Percentiles rank a stretch among this genome's conserved stretches.
Conservation (phyloP, 208 protist species). For the Trypanosoma cruzi region DNA sequence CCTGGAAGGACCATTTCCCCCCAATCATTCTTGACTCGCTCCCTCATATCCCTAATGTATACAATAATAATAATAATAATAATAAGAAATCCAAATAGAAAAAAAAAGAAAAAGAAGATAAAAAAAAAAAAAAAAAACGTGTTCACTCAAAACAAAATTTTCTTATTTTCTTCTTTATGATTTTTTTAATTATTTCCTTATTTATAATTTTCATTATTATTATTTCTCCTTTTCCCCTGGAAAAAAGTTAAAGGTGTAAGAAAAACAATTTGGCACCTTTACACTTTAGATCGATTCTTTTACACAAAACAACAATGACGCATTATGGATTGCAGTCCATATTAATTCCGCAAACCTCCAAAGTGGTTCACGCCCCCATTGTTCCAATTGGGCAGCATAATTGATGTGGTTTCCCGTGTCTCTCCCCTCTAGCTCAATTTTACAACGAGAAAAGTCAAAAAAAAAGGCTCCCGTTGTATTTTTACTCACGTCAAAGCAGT, state of each 20-base stretch:
- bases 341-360: background rate
- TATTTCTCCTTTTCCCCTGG: background rate
- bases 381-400: background rate
- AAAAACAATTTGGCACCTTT: background rate
- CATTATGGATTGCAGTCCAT: conserved; percentile 4
- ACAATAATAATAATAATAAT: conserved; percentile 11
- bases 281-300: background rate
- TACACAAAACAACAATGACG: conserved; percentile 14
- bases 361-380: background rate
- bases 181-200: too few species aligned
- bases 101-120: conserved; percentile 16
- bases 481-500: conserved; percentile 6
- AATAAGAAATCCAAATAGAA: background rate
- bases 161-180: too few species aligned
- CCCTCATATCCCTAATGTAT: conserved; percentile 16
- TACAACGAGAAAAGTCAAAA: background rate
- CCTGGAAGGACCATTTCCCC: conserved; percentile 77
- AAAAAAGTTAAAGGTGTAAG: background rate
- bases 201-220: background rate
- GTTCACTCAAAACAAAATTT: too few species aligned
- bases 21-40: conserved; percentile 36
- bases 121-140: conserved; percentile 19
- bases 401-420: background rate
- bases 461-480: background rate
- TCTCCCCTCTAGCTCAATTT: background rate